Base-by-base conservation (phyloP, 1,284 basidiomycete genomes). In the Peniophora sp. region DNA sequence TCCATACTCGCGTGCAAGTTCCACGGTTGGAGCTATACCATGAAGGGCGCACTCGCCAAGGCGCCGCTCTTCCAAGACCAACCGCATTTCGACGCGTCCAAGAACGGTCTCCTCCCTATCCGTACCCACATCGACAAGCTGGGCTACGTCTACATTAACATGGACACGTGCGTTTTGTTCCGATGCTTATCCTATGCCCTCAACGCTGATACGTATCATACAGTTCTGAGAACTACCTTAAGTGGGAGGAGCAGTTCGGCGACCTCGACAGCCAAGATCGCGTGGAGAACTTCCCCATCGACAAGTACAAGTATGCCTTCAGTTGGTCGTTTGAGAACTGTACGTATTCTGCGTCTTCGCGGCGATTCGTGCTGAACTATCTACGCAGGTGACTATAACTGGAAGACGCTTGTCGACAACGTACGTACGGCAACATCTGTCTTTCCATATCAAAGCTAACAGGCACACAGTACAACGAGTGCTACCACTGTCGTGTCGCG, bases 111-210 rank as follows among this genome's bases (percentile, higher is more conserved):
- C 3, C 60, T 62, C 51, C 54, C 55, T 34, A 56, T 62, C 34
- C 61, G 59, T 45, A 57, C 59, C 11, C 61, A 62, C 50, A 59
- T 62, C 23, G 58, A 57, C 17, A 47, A 52, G 24, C 52, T 54
- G 23, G 61, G 61, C 3, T 60, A 59, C 45, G 57, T 62, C 23
- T 62, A 61, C 49, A 47, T 62, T 43, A 62, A 62, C 50, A 59
- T 62, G 52, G 56, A 58, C 16, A 59, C 58, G 2, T 58, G 54
- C 10, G 50, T 55, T 25, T 50, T 50, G 3, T 56, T 58, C 5
- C 6, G 12, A 38, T 57, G 5, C 39, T 55, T 2, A 60, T 59
- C 47, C 56, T 45, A 58, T 61, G 43, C 58, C 55, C n/a, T n/a
- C 22, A 50, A 49, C 19, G 41, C 53, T 27, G 38, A 39, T 55